These are phyloP conservation scores for Microcos paniculata DNA, from an alignment of 345 rosid genomes.

Conservation along the genomic window DNA sequence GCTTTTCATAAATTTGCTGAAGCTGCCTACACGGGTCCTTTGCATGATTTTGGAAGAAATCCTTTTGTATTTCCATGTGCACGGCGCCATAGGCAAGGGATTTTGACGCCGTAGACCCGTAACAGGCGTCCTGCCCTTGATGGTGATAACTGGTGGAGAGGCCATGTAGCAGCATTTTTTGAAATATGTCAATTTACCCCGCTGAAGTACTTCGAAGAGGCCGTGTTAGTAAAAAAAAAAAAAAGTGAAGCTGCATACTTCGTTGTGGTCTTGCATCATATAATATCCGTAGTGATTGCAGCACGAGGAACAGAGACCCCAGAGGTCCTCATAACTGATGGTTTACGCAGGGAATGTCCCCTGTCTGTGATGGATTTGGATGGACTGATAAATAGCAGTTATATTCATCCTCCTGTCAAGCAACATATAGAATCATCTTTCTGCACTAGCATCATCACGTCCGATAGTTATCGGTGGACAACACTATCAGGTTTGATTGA, in stretches of 20 bases:
- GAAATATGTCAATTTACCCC: conserved; percentile 57
- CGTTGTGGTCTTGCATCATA: conserved; percentile 73
- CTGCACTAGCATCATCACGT: too few species aligned
- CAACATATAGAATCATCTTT: too few species aligned
- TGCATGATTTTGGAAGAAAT: conserved; percentile 90
- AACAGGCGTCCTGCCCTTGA: conserved; percentile 74
- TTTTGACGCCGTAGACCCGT: conserved; percentile 79
- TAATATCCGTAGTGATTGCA: conserved; percentile 68
- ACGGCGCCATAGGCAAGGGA: conserved; percentile 85
- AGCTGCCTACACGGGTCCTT: conserved; percentile 94
- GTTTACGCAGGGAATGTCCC: conserved; percentile 69
- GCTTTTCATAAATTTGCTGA: conserved; percentile 81
- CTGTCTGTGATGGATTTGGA: conserved; percentile 69
- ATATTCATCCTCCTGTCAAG: too few species aligned
- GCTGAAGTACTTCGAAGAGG: conserved; percentile 68
- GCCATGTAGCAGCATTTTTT: conserved; percentile 94
- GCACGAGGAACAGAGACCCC: conserved; percentile 94
- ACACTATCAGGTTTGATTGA: too few species aligned
- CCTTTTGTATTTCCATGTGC: conserved; percentile 73
- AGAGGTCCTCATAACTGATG: conserved; percentile 95
- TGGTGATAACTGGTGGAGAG: conserved; percentile 97
- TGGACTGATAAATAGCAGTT: conserved; percentile 72
- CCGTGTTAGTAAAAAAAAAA: conserved; percentile 81
- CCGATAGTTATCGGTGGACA: too few species aligned
- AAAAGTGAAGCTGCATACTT: conserved; percentile 91